Evolutionary conservation across 2,329 filamentous ascomycete genomes (phyloP), one percentile per base, ranked within the genome.

Genomic region (Chrysoporthe puriensis): DNA sequence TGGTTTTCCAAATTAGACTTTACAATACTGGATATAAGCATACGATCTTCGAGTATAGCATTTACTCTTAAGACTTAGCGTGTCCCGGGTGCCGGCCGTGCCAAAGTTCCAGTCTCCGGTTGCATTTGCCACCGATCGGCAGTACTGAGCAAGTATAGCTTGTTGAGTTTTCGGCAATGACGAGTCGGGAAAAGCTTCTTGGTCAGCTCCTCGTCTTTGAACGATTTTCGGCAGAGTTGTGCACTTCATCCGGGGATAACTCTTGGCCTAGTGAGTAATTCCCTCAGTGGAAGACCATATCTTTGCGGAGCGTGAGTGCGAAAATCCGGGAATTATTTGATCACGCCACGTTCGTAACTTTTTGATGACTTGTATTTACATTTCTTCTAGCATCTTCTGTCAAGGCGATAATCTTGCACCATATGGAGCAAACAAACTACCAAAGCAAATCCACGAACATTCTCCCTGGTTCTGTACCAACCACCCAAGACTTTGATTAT

Each of bases 121-220:
- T 54, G 50, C 9, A 9, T 13, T 16, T 26, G 26, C 26, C 26
- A 26, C 26, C 26, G 26, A 26, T 26, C 26, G 26, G 26, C 26
- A 26, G 2, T 2, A 26, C 2, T 26, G 26, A 26, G 26, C 26
- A 26, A 26, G 26, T 16, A 13, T 18, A n/a, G 14, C 13, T 18
- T n/a, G n/a, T 18, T n/a, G 40, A 40, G 13, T 13, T 36, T 18
- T 58, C 56, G 56, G 56, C n/a, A 58, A 58, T 21, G n/a, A 58
- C 56, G 9, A 58, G 26, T 36, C 13, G 34, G 56, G 56, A n/a
- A 58, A 58, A n/a, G 56, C 56, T 42, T 42, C 56, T 36, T 4
- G 18, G 13, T 32, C 50, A 32, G 13, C n/a, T 46, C 44, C 44
- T n/a, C 50, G 26, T 21, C 50, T 46, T 46, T 5, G 16, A 44